Percentiles rank a stretch among this genome's conserved stretches.
These are phyloP conservation scores for Wilcoxina mikolae DNA, from an alignment of 495 filamentous ascomycete species.

Conservation along the genomic window DNA sequence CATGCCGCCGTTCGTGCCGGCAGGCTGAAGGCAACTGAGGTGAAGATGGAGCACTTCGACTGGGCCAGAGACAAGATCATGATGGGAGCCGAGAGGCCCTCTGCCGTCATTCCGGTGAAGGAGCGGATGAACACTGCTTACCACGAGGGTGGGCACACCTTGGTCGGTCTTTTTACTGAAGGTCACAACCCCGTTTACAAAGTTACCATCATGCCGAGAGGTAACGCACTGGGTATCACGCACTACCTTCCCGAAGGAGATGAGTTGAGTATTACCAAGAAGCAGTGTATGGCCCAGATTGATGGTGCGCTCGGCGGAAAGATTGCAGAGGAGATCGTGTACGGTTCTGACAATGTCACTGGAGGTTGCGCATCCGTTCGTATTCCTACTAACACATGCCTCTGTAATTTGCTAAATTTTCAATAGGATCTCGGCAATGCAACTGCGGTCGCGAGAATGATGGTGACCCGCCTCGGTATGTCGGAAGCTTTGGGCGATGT, in stretches of 20 bases:
- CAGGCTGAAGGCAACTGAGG: conserved; percentile 56
- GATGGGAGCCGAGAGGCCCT: conserved; percentile 85
- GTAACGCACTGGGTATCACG: conserved; percentile 70
- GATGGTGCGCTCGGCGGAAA: conserved; percentile 82
- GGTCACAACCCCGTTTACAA: conserved; percentile 72
- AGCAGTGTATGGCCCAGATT: conserved; percentile 58
- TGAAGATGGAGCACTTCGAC: conserved; percentile 70
- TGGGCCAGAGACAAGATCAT: conserved; percentile 98
- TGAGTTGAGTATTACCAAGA: conserved; percentile 60
- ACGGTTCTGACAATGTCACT: conserved; percentile 72
- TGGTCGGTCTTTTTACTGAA: conserved; percentile 66
- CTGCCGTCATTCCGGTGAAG: conserved; percentile 72
- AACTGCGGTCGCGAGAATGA: conserved; percentile 61
- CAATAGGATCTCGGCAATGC: conserved; percentile 65
- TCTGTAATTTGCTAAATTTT: conserved; percentile 18
- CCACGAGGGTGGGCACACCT: conserved; percentile 89
- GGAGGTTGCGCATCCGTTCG: conserved; percentile 62
- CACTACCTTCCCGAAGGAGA: conserved; percentile 79
- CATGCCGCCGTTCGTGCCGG: conserved; percentile 86
- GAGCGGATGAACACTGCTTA: conserved; percentile 86
- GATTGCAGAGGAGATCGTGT: conserved; percentile 85
- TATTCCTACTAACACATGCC: conserved; percentile 3
- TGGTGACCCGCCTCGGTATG: conserved; percentile 82
- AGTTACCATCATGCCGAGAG: conserved; percentile 87
- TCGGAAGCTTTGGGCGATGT: conserved; percentile 78